Conservation (phyloP, 2,329 filamentous ascomycete genomes). For the Berkeleyomyces rouxiae region DNA sequence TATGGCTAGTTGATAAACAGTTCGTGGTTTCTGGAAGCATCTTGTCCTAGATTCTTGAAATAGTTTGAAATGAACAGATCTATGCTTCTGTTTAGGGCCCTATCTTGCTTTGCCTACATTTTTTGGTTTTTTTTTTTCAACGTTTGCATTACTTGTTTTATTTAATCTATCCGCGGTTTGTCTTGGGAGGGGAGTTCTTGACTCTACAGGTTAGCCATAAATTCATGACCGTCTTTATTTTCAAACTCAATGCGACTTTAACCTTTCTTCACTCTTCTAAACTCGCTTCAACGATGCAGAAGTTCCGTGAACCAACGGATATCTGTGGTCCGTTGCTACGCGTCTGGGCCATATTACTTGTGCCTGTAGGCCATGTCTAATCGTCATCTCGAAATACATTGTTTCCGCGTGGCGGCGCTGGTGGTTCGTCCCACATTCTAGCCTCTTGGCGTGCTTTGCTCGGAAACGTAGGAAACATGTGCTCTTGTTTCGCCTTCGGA, state of each 20-base stretch:
- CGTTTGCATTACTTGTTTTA: neutral
- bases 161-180: neutral
- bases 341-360: too few species aligned
- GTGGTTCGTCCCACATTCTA: slow-evolving; percentile 48
- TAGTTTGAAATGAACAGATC: too few species aligned
- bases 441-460: slow-evolving; percentile 88
- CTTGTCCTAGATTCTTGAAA: too few species aligned
- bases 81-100: too few species aligned
- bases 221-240: neutral
- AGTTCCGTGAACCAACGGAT: too few species aligned
- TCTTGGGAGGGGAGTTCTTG: neutral
- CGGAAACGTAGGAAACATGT: slow-evolving; percentile 93
- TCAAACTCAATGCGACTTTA: neutral
- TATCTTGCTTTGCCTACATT: neutral
- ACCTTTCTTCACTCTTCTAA: neutral
- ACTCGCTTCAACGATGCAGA: neutral
- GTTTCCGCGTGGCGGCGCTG: slow-evolving; percentile 66
- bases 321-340: too few species aligned
- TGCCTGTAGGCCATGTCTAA: neutral
- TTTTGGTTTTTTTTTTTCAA: slow-evolving; percentile 1
- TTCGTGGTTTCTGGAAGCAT: too few species aligned
- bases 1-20: too few species aligned
- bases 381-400: neutral
- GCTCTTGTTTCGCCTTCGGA: slow-evolving; percentile 74
- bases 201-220: neutral